These are phyloP conservation scores for Ilyonectria destructans DNA, from an alignment of 2,329 filamentous ascomycete species.

Conservation along the genomic window DNA sequence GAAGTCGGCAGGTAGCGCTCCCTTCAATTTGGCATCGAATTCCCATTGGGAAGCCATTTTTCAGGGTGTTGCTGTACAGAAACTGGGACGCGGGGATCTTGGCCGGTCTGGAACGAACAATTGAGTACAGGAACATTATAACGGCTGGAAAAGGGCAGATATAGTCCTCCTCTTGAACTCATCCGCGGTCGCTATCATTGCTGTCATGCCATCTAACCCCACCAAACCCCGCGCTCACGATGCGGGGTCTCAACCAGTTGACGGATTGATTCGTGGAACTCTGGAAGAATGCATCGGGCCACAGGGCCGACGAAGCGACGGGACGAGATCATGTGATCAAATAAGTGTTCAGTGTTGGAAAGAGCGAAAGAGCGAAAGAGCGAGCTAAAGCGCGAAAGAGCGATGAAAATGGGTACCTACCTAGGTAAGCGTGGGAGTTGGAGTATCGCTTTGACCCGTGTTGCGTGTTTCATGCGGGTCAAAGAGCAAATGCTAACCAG, in stretches of 20 bases:
- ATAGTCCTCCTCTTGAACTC: constrained; percentile 10
- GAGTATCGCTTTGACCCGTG: no score
- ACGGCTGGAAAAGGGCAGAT: background rate
- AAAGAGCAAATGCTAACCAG: no score
- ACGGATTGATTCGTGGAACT: constrained; percentile 29
- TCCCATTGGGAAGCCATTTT: constrained; percentile 26
- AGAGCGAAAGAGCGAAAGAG: no score
- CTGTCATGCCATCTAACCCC: constrained; percentile 16
- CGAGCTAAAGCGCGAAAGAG: no score
- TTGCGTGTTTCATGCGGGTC: no score
- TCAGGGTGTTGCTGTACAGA: background rate
- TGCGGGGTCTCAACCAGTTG: constrained; percentile 21
- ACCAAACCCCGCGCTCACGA: constrained; percentile 26
- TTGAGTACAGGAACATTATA: background rate
- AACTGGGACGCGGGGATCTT: background rate
- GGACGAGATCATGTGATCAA: constrained; percentile 14
- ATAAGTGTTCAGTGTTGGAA: background rate
- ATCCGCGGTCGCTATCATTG: background rate
- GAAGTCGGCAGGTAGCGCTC: constrained; percentile 27
- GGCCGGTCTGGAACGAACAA: background rate
- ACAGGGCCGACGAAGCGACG: constrained; percentile 28
- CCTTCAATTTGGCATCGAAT: constrained; percentile 28
- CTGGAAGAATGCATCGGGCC: constrained; percentile 13
- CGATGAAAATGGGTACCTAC: no score
- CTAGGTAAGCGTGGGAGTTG: no score